Evolutionary conservation across 2,329 filamentous ascomycete species (phyloP).

Genomic region (Talaromyces piceae): DNA sequence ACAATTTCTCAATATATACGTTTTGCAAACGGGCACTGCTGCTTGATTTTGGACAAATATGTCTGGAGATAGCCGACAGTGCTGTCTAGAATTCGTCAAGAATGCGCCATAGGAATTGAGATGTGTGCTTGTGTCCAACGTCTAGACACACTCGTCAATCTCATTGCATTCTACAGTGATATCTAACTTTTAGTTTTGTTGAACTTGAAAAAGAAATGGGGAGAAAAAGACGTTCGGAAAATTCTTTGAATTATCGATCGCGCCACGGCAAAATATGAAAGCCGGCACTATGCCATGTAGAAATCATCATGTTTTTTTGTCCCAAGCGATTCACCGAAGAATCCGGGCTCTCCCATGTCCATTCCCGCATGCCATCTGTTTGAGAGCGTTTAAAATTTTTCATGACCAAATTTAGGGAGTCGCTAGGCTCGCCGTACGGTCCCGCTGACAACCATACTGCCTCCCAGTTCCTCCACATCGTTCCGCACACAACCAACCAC

Average conservation of each 20-base stretch:
- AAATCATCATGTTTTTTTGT: constrained; percentile 30
- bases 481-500: constrained; percentile 22
- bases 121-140: too few relatives aligned
- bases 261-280: constrained; percentile 9
- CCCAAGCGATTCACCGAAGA: constrained; percentile 34
- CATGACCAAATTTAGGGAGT: constrained; percentile 30
- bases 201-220: neutral
- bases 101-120: too few relatives aligned
- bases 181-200: neutral
- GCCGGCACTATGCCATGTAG: constrained; percentile 26
- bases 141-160: neutral
- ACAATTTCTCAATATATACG: too few relatives aligned
- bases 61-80: neutral
- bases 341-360: constrained; percentile 24
- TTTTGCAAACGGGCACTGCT: too few relatives aligned
- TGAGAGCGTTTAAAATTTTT: constrained; percentile 23
- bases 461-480: constrained; percentile 25
- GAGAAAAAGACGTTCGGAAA: constrained; percentile 17
- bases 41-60: neutral
- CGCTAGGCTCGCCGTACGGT: constrained; percentile 35
- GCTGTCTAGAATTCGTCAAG: neutral
- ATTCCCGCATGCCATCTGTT: constrained; percentile 23
- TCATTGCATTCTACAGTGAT: constrained; percentile 1
- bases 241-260: constrained; percentile 32
- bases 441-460: constrained; percentile 34